Evolutionary conservation across 805 yeast species (phyloP).

Genomic region (Teunomyces lycoperdinae): DNA sequence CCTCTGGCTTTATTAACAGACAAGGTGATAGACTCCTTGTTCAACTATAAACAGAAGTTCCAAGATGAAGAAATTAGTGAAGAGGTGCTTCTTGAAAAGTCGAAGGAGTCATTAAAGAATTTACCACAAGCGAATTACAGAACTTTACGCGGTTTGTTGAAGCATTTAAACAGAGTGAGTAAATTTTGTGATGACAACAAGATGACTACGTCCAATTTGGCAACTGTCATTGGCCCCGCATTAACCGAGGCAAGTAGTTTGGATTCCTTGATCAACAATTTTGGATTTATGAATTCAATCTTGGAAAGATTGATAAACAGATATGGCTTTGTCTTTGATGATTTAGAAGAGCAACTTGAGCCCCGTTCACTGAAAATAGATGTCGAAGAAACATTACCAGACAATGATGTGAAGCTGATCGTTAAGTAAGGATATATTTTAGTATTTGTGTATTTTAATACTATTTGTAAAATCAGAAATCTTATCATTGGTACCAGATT

Average conservation of each 20-base stretch:
- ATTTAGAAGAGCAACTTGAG: slow-evolving; percentile 3
- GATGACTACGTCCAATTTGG: slow-evolving; percentile 87
- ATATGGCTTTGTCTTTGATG: slow-evolving; percentile 38
- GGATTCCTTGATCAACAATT: slow-evolving; percentile 44
- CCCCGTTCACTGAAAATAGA: neutral
- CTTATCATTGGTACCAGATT: neutral
- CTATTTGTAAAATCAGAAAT: neutral
- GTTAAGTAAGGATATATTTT: neutral
- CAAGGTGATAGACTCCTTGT: slow-evolving; percentile 59
- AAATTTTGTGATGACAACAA: slow-evolving; percentile 65
- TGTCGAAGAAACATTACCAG: neutral
- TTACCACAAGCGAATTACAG: slow-evolving; percentile 69
- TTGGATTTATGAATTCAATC: slow-evolving; percentile 54
- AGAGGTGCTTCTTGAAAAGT: slow-evolving; percentile 12
- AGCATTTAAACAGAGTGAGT: slow-evolving; percentile 69
- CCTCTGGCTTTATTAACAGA: slow-evolving; percentile 81
- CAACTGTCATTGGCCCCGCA: slow-evolving; percentile 79
- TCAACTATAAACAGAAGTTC: slow-evolving; percentile 27
- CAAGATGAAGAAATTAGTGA: slow-evolving; percentile 14
- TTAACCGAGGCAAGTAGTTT: slow-evolving; percentile 54
- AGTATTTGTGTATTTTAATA: neutral
- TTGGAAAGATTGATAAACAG: slow-evolving; percentile 49
- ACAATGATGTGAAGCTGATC: neutral
- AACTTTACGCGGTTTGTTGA: slow-evolving; percentile 61
- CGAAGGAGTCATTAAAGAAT: slow-evolving; percentile 29